Base-by-base conservation (phyloP, 1,284 basidiomycete species). In the Violaceomyces palustris region DNA sequence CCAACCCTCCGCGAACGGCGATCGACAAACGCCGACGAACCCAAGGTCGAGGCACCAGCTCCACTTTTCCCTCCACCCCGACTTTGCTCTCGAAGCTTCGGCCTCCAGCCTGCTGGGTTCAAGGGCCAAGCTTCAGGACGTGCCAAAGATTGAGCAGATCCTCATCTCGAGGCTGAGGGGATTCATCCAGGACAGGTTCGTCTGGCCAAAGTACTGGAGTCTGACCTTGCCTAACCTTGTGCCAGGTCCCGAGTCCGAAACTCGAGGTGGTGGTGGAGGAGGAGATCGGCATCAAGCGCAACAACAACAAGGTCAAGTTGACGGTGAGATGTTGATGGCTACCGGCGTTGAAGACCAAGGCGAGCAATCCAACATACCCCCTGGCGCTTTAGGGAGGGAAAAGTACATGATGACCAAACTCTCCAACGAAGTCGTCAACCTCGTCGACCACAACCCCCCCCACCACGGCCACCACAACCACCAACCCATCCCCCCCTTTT, bases 111-210 rank as follows among this genome's bases (percentile, higher is more conserved):
- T 81, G 14, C 71, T 81, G 3, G 80, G 80, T 4, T 77, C 77
- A 15, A 64, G 79, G 39, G 79, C 79, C 5, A 81, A 80, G 65
- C 69, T 81, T 15, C 79, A 81, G 52, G 80, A 81, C 56, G 77
- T 81, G 2, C 80, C 80, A 9, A 81, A 81, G 62, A 76, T 81
- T 30, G 79, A 81, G 52, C 79, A 81, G 60, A 74, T 81, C 23
- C 74, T 81, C 39, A 60, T 78, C 2, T 75, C 76, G 4, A 74
- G 79, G 3, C 59, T 81, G 0, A 73, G 79, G 22, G 73, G 73
- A 2, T 76, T 74, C 37, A 76, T 81, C 14, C 75, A 77, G 48
- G 77, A 79, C 44, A 74, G 75, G 4, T 66, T 79, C 38, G 79
- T 79, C 21, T 77, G 77, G 74, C 79, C 79, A 0, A 66, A 74